Conservation (phyloP, 2,329 filamentous ascomycete species). For the Fusarium tupiense region DNA sequence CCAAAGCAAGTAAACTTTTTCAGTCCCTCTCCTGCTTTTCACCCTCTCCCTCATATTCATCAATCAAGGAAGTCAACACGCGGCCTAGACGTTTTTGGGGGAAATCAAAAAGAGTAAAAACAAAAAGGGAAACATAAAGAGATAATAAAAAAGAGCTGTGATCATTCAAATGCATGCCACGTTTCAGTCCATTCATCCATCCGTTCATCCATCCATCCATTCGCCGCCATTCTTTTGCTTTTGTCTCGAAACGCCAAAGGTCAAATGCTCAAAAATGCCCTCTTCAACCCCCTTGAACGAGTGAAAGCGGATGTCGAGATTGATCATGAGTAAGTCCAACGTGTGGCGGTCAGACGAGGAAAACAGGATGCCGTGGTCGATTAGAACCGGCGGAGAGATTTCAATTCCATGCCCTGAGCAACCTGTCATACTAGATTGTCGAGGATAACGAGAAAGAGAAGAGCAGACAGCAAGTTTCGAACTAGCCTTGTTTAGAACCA, state of each 20-base stretch:
- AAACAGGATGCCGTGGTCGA: constrained; percentile 30
- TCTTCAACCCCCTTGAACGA: constrained; percentile 24
- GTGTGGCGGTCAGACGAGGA: constrained; percentile 40
- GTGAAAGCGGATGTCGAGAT: constrained; percentile 23
- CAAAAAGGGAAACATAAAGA: constrained; percentile 32
- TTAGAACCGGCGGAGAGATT: constrained; percentile 26
- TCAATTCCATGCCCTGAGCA: constrained; percentile 18
- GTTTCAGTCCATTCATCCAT: constrained; percentile 45
- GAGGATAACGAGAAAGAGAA: constrained; percentile 18
- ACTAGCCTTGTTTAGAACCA: background rate
- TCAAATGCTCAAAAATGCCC: constrained; percentile 44
- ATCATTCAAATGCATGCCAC: constrained; percentile 47
- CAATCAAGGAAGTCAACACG: constrained; percentile 8
- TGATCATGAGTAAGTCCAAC: constrained; percentile 41
- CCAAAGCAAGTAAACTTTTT: constrained; percentile 26
- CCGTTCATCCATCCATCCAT: constrained; percentile 44
- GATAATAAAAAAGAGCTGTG: constrained; percentile 41
- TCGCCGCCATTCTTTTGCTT: constrained; percentile 46
- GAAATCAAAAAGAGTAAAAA: constrained; percentile 32
- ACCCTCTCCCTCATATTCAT: constrained; percentile 2
- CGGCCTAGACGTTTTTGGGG: constrained; percentile 29
- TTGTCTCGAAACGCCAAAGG: constrained; percentile 46
- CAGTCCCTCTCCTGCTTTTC: constrained; percentile 19
- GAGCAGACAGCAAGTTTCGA: constrained; percentile 9
- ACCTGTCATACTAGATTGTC: constrained; percentile 8